These are phyloP conservation scores for Ochetophila trinervis DNA, from an alignment of 306 rosid genomes.

Conservation along the genomic window DNA sequence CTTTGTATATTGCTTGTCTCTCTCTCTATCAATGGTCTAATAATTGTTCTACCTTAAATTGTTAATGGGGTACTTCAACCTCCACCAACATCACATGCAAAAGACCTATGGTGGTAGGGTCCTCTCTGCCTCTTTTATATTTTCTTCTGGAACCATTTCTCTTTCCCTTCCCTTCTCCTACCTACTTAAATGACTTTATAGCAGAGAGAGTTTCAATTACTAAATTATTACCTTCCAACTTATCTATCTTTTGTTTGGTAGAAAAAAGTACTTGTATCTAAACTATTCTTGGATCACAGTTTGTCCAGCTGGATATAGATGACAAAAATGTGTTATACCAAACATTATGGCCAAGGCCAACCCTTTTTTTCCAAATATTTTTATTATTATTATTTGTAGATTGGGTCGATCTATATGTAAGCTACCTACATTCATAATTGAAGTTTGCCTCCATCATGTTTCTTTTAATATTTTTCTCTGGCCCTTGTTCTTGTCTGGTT, in stretches of 20 bases:
- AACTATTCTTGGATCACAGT: slow-evolving; percentile 17
- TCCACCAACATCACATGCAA: slow-evolving; percentile 42
- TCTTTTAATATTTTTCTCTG: background rate
- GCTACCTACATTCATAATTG: slow-evolving; percentile 11
- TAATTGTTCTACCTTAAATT: slow-evolving; percentile 29
- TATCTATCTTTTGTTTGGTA: slow-evolving; percentile 22
- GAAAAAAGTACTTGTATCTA: slow-evolving; percentile 12
- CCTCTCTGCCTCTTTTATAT: background rate
- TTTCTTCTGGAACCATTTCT: slow-evolving; percentile 9
- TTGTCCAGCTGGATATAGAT: slow-evolving; percentile 19
- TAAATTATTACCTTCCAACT: slow-evolving; percentile 5
- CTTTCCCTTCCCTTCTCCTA: background rate
- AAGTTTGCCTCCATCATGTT: slow-evolving; percentile 2
- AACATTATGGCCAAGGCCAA: slow-evolving; percentile 7
- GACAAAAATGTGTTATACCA: slow-evolving; percentile 29
- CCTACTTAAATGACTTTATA: slow-evolving; percentile 18
- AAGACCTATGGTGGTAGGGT: slow-evolving; percentile 16
- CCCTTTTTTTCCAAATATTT: too few species aligned
- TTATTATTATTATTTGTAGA: too few species aligned
- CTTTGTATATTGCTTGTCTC: slow-evolving; percentile 24
- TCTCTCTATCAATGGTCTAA: slow-evolving; percentile 22
- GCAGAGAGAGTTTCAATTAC: slow-evolving; percentile 1
- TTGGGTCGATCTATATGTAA: slow-evolving; percentile 10
- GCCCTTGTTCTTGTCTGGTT: too few species aligned
- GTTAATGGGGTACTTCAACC: slow-evolving; percentile 32